Percentiles rank a stretch among this genome's conserved stretches.
Conservation (phyloP, 805 yeast species). For the Candida alai region DNA sequence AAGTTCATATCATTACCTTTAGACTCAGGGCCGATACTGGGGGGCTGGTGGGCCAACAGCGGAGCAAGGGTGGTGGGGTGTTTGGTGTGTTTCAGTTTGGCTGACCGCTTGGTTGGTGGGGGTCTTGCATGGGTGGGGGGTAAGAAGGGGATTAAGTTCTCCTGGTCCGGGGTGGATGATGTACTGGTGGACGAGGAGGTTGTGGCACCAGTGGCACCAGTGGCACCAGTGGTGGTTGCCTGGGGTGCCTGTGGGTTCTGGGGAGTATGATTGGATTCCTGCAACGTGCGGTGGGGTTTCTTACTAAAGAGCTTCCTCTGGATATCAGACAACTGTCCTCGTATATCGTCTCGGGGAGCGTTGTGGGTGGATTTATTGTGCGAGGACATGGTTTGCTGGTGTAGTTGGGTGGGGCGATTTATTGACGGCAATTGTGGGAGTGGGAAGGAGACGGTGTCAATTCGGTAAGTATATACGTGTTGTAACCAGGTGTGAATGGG, state of each 20-base stretch:
- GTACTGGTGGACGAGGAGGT: constrained; percentile 10
- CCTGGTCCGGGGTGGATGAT: constrained; percentile 11
- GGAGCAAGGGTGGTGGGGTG: neutral
- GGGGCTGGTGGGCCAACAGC: no score
- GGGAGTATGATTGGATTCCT: no score
- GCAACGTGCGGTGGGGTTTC: constrained; percentile 9
- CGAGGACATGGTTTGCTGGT: constrained; percentile 4
- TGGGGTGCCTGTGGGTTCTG: no score
- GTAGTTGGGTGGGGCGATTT: no score
- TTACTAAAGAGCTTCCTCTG: constrained; percentile 30
- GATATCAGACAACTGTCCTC: constrained; percentile 38
- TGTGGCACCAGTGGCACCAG: no score
- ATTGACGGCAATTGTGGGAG: no score
- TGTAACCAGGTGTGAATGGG: no score
- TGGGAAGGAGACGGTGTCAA: no score
- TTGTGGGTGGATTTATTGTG: constrained; percentile 5
- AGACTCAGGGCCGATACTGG: constrained; percentile 42
- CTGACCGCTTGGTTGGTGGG: no score
- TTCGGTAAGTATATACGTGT: no score
- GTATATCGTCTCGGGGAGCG: constrained; percentile 20
- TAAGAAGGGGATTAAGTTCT: constrained; percentile 14
- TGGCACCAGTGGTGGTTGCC: no score
- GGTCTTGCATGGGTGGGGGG: no score
- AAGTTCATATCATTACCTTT: constrained; percentile 65
- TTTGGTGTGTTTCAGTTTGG: constrained; percentile 2